A percentile compares a stretch with the other conserved stretches of the same genome.
Evolutionary conservation across 805 yeast genomes (phyloP).

Genomic region (Yarrowia yakushimensis): DNA sequence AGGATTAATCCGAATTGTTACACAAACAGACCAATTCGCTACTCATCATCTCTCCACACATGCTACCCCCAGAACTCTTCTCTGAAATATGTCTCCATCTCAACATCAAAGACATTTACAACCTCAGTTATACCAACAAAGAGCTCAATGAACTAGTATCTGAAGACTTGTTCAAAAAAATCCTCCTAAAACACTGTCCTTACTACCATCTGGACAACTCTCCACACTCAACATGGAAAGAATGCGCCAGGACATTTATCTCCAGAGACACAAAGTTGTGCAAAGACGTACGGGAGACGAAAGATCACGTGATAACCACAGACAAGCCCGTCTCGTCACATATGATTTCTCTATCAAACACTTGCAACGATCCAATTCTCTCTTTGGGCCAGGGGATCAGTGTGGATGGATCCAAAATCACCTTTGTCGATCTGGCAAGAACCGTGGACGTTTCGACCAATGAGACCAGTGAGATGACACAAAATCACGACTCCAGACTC

Average conservation of each 20-base stretch:
- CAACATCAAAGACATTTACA: background rate
- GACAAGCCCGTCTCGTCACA: background rate
- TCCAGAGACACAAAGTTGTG: background rate
- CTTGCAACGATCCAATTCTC: background rate
- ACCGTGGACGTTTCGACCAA: background rate
- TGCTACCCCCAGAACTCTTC: background rate
- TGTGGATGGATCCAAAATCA: background rate
- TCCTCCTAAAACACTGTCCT: background rate
- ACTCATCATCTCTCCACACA: no score
- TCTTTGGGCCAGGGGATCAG: background rate
- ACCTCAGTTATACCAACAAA: background rate
- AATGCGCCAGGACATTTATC: background rate
- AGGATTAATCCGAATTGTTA: no score
- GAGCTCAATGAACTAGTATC: background rate
- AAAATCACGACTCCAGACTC: background rate
- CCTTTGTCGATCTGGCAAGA: background rate
- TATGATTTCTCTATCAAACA: background rate
- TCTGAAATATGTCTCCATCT: background rate
- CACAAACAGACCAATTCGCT: no score
- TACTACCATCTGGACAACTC: background rate
- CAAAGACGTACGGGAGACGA: background rate
- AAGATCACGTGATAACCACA: background rate
- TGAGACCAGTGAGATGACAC: no score
- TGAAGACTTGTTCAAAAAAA: background rate
- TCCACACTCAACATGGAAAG: background rate